phyloP scores from a whole-genome alignment of 495 filamentous ascomycete species.

The Chaetomidium leptoderma region DNA sequence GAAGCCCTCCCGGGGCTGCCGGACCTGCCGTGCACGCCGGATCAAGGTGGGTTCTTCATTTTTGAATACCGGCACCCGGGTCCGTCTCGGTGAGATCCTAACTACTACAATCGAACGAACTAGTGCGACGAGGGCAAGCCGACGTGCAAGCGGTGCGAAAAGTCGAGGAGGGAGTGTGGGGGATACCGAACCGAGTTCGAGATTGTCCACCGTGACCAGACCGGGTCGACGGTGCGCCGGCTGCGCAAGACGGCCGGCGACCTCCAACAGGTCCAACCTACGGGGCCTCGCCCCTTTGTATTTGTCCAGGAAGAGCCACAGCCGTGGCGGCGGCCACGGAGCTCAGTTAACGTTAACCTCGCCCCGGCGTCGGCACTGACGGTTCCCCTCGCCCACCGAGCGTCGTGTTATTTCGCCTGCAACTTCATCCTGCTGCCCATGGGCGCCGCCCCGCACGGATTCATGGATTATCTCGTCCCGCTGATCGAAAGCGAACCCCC shows the following conservation, averaged over 20 bases:
- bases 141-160: constrained; percentile 62
- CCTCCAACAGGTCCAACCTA: neutral
- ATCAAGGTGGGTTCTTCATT: constrained; percentile 64
- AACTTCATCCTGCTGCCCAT: constrained; percentile 53
- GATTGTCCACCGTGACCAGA: constrained; percentile 63
- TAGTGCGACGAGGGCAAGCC: constrained; percentile 67
- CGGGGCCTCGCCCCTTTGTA: neutral
- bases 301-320: constrained; percentile 17
- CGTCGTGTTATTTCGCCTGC: constrained; percentile 50
- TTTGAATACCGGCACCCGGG: no score
- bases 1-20: constrained; percentile 67
- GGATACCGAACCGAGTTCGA: constrained; percentile 65
- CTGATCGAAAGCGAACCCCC: constrained; percentile 45
- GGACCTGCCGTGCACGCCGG: constrained; percentile 63
- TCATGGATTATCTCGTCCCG: constrained; percentile 54
- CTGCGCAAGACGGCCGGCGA: constrained; percentile 27
- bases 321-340: constrained; percentile 5
- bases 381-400: constrained; percentile 45
- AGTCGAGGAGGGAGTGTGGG: constrained; percentile 60
- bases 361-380: constrained; percentile 18
- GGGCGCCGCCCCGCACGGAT: constrained; percentile 41
- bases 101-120: neutral
- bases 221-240: constrained; percentile 51
- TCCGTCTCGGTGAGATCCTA: no score
- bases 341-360: constrained; percentile 12